phyloP scores from a whole-genome alignment of 202 grass and related monocot genomes.

The Saccharum hybrid region DNA sequence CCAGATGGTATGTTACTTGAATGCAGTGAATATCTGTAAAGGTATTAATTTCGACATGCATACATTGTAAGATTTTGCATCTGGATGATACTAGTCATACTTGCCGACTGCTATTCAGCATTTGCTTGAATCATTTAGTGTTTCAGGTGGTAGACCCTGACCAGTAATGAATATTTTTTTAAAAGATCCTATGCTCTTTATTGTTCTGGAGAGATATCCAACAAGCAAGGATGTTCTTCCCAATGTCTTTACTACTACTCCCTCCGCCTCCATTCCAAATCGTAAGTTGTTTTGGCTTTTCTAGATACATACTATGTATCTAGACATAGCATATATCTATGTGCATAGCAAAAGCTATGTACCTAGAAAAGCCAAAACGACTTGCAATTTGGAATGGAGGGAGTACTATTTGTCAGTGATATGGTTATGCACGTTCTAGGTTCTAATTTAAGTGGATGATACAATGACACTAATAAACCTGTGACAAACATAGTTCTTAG shows the following conservation, averaged over 20 bases:
- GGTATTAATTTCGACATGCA: conserved; percentile 14
- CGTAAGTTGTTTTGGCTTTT: background rate
- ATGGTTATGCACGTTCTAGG: conserved; percentile 5
- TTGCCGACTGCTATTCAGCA: background rate
- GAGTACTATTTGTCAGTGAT: conserved; percentile 34
- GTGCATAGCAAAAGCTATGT: too few relatives aligned
- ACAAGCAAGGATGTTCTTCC: conserved; percentile 25
- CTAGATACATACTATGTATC: background rate
- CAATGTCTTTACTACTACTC: background rate
- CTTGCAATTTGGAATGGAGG: background rate
- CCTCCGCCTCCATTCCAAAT: background rate
- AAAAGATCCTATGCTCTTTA: background rate
- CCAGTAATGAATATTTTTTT: conserved; percentile 20
- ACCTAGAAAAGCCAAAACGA: too few relatives aligned
- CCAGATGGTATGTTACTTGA: conserved; percentile 10
- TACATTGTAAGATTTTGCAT: conserved; percentile 32
- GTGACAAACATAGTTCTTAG: conserved; percentile 2
- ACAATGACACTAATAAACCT: conserved; percentile 11
- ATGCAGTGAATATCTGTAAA: conserved; percentile 18
- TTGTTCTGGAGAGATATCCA: conserved; percentile 10
- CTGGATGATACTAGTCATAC: conserved; percentile 28
- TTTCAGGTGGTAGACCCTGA: conserved; percentile 26
- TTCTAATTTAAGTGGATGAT: conserved; percentile 27
- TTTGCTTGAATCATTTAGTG: conserved; percentile 34
- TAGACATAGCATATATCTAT: background rate